These are phyloP conservation scores for Letharia columbiana DNA, from an alignment of 495 filamentous ascomycete genomes.

Conservation along the genomic window DNA sequence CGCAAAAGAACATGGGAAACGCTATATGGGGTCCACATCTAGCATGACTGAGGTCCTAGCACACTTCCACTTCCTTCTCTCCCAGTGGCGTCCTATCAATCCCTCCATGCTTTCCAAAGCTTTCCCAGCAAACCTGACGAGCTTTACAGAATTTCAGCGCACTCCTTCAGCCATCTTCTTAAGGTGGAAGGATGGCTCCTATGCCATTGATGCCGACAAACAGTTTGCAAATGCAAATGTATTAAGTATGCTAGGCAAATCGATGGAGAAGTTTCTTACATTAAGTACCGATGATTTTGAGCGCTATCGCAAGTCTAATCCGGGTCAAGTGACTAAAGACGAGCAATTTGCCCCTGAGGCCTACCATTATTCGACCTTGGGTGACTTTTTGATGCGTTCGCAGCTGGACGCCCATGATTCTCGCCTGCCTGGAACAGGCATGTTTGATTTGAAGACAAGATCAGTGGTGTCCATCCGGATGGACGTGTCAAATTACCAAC, in stretches of 20 bases:
- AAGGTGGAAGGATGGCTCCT: constrained; percentile 71
- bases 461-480: constrained; percentile 87
- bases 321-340: constrained; percentile 52
- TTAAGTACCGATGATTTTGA: constrained; percentile 72
- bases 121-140: constrained; percentile 48
- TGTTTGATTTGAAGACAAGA: constrained; percentile 95
- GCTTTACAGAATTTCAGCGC: constrained; percentile 61
- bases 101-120: constrained; percentile 51
- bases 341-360: constrained; percentile 59
- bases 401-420: constrained; percentile 90
- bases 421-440: constrained; percentile 79
- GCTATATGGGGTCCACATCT: constrained; percentile 90
- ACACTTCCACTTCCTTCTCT: constrained; percentile 91
- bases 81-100: constrained; percentile 68
- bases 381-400: constrained; percentile 92
- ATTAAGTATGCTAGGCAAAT: constrained; percentile 81
- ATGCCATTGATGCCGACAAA: constrained; percentile 98
- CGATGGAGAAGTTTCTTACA: constrained; percentile 94
- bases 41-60: constrained; percentile 83
- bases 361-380: constrained; percentile 78
- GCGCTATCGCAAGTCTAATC: constrained; percentile 60
- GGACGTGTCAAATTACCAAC: constrained; percentile 60
- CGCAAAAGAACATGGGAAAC: constrained; percentile 59
- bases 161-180: constrained; percentile 75
- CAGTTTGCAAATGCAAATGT: constrained; percentile 80